phyloP scores from a whole-genome alignment of 2,329 filamentous ascomycete genomes.

The Cylindrodendrum hubeiense region DNA sequence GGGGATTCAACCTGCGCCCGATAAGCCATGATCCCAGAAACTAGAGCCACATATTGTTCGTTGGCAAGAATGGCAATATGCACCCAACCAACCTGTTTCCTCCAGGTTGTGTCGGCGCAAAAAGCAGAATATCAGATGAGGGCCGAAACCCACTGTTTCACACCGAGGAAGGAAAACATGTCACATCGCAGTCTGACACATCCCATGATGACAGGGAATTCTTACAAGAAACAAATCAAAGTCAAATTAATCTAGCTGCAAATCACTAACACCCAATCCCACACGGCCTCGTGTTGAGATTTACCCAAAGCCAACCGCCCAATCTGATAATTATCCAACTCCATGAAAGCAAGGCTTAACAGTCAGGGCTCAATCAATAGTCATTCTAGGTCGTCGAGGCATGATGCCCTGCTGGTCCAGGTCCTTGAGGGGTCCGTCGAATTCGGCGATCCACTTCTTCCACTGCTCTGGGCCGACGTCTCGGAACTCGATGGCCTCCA shows the following conservation, averaged over 20 bases:
- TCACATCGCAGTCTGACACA: not conserved
- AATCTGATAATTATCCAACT: not conserved
- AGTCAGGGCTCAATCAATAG: too few species aligned
- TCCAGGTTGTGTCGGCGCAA: not conserved
- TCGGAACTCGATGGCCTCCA: slow-evolving; percentile 34
- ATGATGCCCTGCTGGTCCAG: slow-evolving; percentile 38
- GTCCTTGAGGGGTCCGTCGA: slow-evolving; percentile 30
- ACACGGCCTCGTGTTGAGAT: not conserved
- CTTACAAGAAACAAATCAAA: not conserved
- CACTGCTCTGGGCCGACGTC: slow-evolving; percentile 23
- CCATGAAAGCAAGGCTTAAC: not conserved
- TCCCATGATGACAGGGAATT: not conserved
- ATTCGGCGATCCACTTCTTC: slow-evolving; percentile 30
- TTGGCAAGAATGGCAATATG: not conserved
- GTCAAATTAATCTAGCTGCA: not conserved
- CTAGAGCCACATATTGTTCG: too few species aligned
- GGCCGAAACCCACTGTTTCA: not conserved
- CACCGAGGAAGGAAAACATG: not conserved
- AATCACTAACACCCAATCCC: not conserved
- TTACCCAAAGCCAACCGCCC: not conserved
- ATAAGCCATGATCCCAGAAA: not conserved
- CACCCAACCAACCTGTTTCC: not conserved
- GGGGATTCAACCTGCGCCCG: not conserved
- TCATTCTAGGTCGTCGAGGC: not conserved
- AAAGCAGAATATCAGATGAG: not conserved